phyloP scores from a whole-genome alignment of 768 basidiomycete genomes.

The Inosperma sp. region DNA sequence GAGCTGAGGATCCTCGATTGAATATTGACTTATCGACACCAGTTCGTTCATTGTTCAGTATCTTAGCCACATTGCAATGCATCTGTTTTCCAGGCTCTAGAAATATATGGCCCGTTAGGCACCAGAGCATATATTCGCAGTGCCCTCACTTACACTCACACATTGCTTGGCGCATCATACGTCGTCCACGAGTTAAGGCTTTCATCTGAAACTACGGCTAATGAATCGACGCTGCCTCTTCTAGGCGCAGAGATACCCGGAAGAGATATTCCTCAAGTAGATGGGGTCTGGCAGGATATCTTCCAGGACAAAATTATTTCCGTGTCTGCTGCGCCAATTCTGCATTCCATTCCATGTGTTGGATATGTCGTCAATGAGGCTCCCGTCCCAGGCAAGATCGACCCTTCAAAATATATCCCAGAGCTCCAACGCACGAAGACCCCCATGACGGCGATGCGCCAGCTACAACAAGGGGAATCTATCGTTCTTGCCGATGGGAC shows the following conservation, averaged over 20 bases:
- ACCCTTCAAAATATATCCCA: constrained; percentile 61
- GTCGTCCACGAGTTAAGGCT: constrained; percentile 80
- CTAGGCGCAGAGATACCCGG: constrained; percentile 59
- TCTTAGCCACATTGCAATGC: not conserved
- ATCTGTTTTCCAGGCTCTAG: constrained; percentile 46
- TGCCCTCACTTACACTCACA: constrained; percentile 64
- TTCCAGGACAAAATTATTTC: constrained; percentile 52
- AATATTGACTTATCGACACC: constrained; percentile 31
- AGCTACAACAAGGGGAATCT: constrained; percentile 59
- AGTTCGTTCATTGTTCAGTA: constrained; percentile 25
- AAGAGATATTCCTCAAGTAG: constrained; percentile 53
- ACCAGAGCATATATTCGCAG: constrained; percentile 76
- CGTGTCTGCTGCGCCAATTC: constrained; percentile 73
- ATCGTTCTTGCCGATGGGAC: constrained; percentile 70
- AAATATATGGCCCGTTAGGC: constrained; percentile 84
- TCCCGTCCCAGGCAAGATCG: constrained; percentile 71
- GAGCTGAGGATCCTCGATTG: constrained; percentile 54
- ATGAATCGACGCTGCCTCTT: constrained; percentile 45
- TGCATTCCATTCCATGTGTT: constrained; percentile 76
- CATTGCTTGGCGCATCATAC: constrained; percentile 60
- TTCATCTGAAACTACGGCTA: constrained; percentile 49
- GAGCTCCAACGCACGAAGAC: constrained; percentile 66
- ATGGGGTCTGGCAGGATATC: constrained; percentile 65
- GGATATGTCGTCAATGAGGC: constrained; percentile 74
- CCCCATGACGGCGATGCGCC: constrained; percentile 61